Conservation (phyloP, 768 basidiomycete genomes). For the Trametes sanguinea region DNA sequence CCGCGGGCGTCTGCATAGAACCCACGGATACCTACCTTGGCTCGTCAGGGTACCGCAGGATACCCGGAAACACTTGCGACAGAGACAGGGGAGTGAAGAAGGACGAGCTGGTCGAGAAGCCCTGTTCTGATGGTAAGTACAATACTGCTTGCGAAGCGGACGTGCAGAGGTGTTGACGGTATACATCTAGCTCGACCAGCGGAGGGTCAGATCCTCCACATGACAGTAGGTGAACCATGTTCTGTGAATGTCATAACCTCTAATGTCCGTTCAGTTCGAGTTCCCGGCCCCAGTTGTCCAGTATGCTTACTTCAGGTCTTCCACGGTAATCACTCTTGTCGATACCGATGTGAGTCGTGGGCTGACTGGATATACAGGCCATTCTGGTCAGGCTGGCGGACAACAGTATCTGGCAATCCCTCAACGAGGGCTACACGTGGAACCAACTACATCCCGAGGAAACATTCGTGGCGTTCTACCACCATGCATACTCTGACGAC, state of each 20-base stretch:
- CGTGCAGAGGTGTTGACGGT: not conserved
- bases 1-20: conserved; percentile 67
- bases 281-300: conserved; percentile 70
- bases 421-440: conserved; percentile 95
- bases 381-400: conserved; percentile 82
- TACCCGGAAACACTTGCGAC: conserved; percentile 90
- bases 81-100: conserved; percentile 58
- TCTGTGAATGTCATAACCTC: not conserved
- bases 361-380: conserved; percentile 47
- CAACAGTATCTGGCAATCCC: conserved; percentile 86
- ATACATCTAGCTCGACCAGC: conserved; percentile 63
- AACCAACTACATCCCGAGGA: conserved; percentile 58
- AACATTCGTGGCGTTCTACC: conserved; percentile 80
- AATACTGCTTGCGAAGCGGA: not conserved
- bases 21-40: conserved; percentile 71
- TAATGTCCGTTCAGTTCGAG: conserved; percentile 49
- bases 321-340: conserved; percentile 48
- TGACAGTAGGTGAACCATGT: conserved; percentile 48
- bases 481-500: conserved; percentile 76
- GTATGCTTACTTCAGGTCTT: conserved; percentile 83
- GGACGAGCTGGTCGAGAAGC: conserved; percentile 70
- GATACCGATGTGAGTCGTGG: not conserved
- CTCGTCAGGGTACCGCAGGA: conserved; percentile 88
- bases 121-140: conserved; percentile 70
- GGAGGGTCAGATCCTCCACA: conserved; percentile 78